These are phyloP conservation scores for Didymella sp. DNA, from an alignment of 2,329 filamentous ascomycete genomes.

Conservation along the genomic window DNA sequence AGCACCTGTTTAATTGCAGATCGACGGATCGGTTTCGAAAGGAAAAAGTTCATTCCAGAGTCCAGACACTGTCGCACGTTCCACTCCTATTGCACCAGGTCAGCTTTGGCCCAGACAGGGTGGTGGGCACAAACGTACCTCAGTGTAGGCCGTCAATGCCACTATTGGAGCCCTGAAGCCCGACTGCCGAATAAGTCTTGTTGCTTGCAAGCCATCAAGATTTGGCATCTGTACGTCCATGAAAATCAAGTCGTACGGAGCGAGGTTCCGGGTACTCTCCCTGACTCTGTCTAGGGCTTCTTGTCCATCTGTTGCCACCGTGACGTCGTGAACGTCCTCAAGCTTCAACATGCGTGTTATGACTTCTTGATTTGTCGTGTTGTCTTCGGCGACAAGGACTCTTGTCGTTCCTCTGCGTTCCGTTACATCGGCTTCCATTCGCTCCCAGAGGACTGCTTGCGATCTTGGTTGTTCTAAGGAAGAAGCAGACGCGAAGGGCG, in stretches of 20 bases:
- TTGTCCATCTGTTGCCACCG: slow-evolving; percentile 75
- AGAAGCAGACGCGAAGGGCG: slow-evolving; percentile 70
- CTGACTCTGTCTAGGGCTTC: slow-evolving; percentile 88
- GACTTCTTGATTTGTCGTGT: slow-evolving; percentile 58
- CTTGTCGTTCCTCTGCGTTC: slow-evolving; percentile 67
- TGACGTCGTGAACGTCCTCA: slow-evolving; percentile 84
- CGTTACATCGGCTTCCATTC: slow-evolving; percentile 67
- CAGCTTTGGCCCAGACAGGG: background rate
- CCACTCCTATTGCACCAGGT: background rate
- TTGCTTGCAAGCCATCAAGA: slow-evolving; percentile 85
- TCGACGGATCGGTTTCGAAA: slow-evolving; percentile 77
- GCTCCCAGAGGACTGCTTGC: slow-evolving; percentile 70
- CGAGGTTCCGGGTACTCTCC: slow-evolving; percentile 71
- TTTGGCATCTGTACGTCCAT: slow-evolving; percentile 98
- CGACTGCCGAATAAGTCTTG: slow-evolving; percentile 81
- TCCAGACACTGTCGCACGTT: slow-evolving; percentile 64
- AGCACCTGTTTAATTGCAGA: slow-evolving; percentile 85
- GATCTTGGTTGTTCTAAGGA: slow-evolving; percentile 62
- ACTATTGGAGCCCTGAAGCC: slow-evolving; percentile 90
- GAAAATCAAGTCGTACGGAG: slow-evolving; percentile 84
- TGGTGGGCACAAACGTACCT: slow-evolving; percentile 65
- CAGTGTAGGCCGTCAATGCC: slow-evolving; percentile 85
- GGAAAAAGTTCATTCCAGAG: slow-evolving; percentile 90
- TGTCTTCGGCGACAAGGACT: slow-evolving; percentile 87
- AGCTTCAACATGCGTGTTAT: slow-evolving; percentile 72